phyloP scores from a whole-genome alignment of 495 filamentous ascomycete species.

The Annulohypoxylon bovei region DNA sequence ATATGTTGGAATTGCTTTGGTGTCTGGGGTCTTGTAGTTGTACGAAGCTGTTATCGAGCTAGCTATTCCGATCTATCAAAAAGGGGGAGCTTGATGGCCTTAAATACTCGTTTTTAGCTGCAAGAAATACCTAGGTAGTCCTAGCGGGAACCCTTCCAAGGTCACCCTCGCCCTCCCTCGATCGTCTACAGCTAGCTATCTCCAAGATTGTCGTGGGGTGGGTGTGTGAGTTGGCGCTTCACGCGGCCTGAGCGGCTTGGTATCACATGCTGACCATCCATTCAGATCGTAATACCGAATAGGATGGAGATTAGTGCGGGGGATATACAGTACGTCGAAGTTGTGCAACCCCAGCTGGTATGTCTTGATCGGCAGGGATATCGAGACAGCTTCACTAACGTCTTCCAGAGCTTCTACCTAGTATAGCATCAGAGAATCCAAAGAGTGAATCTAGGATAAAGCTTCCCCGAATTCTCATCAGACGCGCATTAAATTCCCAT shows the following conservation, averaged over 20 bases:
- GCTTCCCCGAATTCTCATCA: background rate
- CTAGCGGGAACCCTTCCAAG: constrained; percentile 6
- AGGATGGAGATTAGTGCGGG: constrained; percentile 35
- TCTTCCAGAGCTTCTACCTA: constrained; percentile 6
- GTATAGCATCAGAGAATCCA: background rate
- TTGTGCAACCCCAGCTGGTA: constrained; percentile 31
- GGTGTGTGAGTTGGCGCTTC: constrained; percentile 32
- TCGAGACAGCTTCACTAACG: constrained; percentile 32
- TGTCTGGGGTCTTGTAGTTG: constrained; percentile 9
- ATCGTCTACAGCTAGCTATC: constrained; percentile 13
- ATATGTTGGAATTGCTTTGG: constrained; percentile 8
- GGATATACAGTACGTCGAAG: constrained; percentile 22
- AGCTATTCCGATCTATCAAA: constrained; percentile 30
- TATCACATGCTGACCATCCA: constrained; percentile 39
- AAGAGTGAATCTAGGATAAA: background rate
- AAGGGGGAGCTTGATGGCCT: constrained; percentile 44
- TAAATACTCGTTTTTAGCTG: constrained; percentile 36
- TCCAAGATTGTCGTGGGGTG: constrained; percentile 25
- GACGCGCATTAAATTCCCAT: background rate
- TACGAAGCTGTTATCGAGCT: constrained; percentile 24
- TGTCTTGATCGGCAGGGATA: constrained; percentile 15
- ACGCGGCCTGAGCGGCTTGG: constrained; percentile 27
- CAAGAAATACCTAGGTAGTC: constrained; percentile 8
- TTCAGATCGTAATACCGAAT: constrained; percentile 30
- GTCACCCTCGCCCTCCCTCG: constrained; percentile 27